phyloP scores from a whole-genome alignment of 768 basidiomycete genomes.

The Hericium coralloides region DNA sequence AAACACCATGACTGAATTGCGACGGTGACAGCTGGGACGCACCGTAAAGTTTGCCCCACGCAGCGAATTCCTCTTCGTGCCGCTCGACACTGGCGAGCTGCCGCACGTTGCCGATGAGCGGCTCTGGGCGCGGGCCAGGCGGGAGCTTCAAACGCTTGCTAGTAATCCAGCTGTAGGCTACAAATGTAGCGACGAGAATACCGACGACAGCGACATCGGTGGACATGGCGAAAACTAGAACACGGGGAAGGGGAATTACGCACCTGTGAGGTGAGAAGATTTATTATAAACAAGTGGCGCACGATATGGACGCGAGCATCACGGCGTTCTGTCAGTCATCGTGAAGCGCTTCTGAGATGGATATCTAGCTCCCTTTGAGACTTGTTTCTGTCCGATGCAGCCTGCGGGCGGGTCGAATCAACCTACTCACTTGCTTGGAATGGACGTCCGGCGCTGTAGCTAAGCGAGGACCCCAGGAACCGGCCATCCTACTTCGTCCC shows the following conservation, averaged over 20 bases:
- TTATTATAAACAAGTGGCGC: background rate
- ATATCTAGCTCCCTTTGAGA: background rate
- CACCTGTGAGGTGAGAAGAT: background rate
- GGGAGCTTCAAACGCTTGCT: constrained; percentile 13
- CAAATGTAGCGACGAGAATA: background rate
- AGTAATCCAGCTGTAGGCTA: constrained; percentile 11
- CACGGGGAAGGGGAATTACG: background rate
- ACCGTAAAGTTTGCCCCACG: constrained; percentile 24
- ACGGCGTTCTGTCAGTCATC: background rate
- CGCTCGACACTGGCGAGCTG: constrained; percentile 17
- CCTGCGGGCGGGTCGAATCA: background rate
- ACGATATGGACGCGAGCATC: background rate
- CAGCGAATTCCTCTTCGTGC: constrained; percentile 17
- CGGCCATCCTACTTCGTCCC: background rate
- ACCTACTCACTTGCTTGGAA: background rate
- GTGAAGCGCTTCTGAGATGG: background rate
- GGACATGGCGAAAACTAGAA: background rate
- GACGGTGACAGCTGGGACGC: background rate
- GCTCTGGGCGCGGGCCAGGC: constrained; percentile 21
- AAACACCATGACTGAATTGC: background rate
- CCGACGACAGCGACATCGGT: background rate
- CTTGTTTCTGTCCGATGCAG: background rate
- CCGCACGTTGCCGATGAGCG: constrained; percentile 23
- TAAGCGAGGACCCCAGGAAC: background rate
- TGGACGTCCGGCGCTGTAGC: background rate